Evolutionary conservation across 1,284 basidiomycete species (phyloP).

Genomic region (Leccinum fallax): DNA sequence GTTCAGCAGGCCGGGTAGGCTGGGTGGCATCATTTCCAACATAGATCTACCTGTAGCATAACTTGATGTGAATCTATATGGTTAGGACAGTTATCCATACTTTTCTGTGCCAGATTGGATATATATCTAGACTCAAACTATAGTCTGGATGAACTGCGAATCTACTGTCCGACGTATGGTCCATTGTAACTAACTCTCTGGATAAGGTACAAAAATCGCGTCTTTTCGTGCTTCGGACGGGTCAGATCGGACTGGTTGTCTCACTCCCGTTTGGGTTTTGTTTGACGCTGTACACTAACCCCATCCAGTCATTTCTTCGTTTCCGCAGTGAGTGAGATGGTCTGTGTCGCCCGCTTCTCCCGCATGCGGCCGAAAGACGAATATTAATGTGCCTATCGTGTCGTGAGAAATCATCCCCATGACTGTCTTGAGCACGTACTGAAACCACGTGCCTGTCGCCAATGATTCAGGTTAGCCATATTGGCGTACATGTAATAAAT

Average conservation of each 20-base stretch:
- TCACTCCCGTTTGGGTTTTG: too few species aligned
- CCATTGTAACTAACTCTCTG: too few species aligned
- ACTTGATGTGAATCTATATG: not conserved
- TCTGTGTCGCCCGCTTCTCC: conserved; percentile 99
- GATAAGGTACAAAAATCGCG: too few species aligned
- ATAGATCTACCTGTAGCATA: too few species aligned
- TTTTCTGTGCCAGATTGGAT: not conserved
- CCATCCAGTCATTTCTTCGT: too few species aligned
- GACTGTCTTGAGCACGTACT: conserved; percentile 55
- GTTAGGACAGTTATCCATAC: not conserved
- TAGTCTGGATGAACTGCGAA: too few species aligned
- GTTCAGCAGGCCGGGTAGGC: too few species aligned
- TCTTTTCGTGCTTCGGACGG: too few species aligned
- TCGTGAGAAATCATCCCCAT: not conserved
- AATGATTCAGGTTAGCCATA: conserved; percentile 92
- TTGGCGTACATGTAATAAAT: conserved; percentile 99
- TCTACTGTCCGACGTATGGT: too few species aligned
- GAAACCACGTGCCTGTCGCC: conserved; percentile 87
- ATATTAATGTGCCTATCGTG: conserved; percentile 72
- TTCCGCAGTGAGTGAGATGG: conserved; percentile 66
- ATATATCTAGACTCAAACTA: not conserved
- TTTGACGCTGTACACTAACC: too few species aligned
- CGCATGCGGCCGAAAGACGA: conserved; percentile 95
- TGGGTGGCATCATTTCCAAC: too few species aligned
- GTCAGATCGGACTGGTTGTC: too few species aligned